These are phyloP conservation scores for Ganoderma multipileum DNA, from an alignment of 1,284 basidiomycete genomes.

Conservation along the genomic window DNA sequence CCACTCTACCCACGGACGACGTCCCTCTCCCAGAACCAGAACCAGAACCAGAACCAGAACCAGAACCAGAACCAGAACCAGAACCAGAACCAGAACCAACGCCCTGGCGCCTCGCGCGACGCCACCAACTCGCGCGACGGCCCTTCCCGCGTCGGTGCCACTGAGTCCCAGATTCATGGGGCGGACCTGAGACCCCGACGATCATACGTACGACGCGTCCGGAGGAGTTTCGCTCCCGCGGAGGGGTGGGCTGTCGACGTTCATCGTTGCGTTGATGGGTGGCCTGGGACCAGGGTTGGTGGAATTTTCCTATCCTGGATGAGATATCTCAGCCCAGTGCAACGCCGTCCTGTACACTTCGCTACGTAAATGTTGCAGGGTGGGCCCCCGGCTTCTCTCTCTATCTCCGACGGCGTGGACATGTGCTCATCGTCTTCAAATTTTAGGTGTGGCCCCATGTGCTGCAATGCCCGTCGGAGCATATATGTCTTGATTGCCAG, in stretches of 20 bases:
- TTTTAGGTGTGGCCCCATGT: not conserved
- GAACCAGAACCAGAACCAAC: no score
- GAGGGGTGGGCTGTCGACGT: not conserved
- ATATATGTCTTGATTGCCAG: not conserved
- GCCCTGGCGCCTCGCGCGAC: not conserved
- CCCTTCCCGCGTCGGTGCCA: not conserved
- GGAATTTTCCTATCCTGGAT: slow-evolving; percentile 1
- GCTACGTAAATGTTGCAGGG: not conserved
- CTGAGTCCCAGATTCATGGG: not conserved
- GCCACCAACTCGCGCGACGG: not conserved
- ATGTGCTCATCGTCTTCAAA: not conserved
- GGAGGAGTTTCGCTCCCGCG: not conserved
- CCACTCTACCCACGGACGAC: not conserved
- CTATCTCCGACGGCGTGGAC: not conserved
- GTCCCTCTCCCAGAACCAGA: no score
- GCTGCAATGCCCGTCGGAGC: not conserved
- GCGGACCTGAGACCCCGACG: not conserved
- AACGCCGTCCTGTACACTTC: not conserved
- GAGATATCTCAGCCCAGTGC: not conserved
- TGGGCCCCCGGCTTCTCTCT: not conserved
- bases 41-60: no score
- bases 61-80: no score
- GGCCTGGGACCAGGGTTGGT: not conserved
- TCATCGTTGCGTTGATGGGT: not conserved
- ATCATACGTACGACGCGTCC: not conserved